Evolutionary conservation across 139 green algal species (phyloP).

Genomic region (Chlorella ohadii): DNA sequence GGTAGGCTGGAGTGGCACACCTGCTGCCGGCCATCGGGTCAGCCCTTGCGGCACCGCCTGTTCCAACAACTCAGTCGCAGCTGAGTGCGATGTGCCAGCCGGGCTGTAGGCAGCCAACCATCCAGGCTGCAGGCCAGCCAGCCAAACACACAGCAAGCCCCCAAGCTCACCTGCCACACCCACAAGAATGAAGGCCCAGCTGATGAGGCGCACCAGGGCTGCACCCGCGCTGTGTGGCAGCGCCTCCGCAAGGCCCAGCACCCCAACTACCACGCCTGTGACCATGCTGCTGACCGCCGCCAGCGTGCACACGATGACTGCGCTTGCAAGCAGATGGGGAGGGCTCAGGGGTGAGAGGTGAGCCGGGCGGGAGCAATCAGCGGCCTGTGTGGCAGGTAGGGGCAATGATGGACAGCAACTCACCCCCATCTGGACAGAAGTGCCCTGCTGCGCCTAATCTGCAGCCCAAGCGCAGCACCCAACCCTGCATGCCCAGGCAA

Average conservation of each 20-base stretch:
- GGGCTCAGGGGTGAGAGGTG: neutral
- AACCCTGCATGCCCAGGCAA: neutral
- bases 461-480: neutral
- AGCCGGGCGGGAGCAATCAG: no score
- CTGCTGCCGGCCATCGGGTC: no score
- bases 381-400: no score
- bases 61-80: no score
- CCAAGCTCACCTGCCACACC: slow-evolving; percentile 53
- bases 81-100: no score
- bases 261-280: slow-evolving; percentile 70
- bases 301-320: slow-evolving; percentile 84
- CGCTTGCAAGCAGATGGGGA: neutral
- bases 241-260: slow-evolving; percentile 78
- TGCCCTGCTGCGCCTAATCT: no score
- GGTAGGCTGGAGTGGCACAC: no score
- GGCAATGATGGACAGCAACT: no score
- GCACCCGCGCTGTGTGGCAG: slow-evolving; percentile 52
- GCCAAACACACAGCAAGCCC: neutral
- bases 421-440: no score
- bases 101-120: no score
- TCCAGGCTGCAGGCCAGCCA: no score
- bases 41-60: no score
- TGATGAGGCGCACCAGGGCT: slow-evolving; percentile 49
- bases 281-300: slow-evolving; percentile 85
- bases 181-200: slow-evolving; percentile 64